Evolutionary conservation across 805 yeast species (phyloP), one percentile per base, ranked within the genome.

Genomic region (Diddensiella santjacobensis): DNA sequence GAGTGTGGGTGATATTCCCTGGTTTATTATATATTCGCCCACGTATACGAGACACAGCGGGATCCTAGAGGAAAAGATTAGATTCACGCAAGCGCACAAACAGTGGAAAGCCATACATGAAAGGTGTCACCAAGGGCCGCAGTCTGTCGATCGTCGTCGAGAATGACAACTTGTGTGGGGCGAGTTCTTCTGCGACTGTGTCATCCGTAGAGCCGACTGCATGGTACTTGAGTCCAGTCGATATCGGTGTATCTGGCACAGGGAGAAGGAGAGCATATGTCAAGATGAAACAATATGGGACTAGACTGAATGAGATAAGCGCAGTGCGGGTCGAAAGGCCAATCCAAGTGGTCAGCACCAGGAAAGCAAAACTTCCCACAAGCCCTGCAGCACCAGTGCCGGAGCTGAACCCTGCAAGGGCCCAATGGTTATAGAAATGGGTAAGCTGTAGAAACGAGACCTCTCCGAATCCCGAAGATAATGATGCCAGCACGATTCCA

Each of bases 371-470:
- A 47, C 66, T 80, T 0, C 98, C 99, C 17, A 79, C 75, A 3
- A 91, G 64, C 0, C 99, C 99, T 1, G 99, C 98, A 17, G 88
- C 95, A 2, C 99, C 98, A 0, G 98, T 91, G 1, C 99, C 99
- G 4, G 89, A 78, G 18, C 96, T 85, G 80, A 95, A 91, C 0
- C 95, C 97, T 43, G 83, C 80, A 40, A 91, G 70, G 3, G 95
- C 72, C n/a, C 62, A 56, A 15, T 72, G 71, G 17, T 72, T 74
- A 63, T 80, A 88, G 58, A 72, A 83, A 61, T 90, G 96, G 1
- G 96, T 87, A 64, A 91, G 68, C 63, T 87, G 96, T 38, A 91
- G 67, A 56, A 91, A 91, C 0, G 96, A 87, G 3, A 86, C 71
- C 62, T 91, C 99, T 0, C 99, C 99, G 20, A 90, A 67, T 0